phyloP scores from a whole-genome alignment of 2,329 filamentous ascomycete genomes.

The Ceratocystis papillata region DNA sequence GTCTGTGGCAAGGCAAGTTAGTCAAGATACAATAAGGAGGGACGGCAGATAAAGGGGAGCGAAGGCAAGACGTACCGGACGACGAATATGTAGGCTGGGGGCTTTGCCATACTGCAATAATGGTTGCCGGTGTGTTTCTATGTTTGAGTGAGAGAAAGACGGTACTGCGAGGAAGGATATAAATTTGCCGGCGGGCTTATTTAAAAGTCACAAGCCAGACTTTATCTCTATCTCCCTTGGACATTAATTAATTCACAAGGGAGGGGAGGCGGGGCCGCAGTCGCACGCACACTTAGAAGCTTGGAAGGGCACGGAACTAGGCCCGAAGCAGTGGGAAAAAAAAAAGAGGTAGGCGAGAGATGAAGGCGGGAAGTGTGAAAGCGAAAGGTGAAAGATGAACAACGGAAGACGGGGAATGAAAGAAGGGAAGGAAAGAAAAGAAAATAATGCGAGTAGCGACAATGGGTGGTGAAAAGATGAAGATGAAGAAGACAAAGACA shows the following conservation, averaged over 20 bases:
- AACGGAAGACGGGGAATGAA: neutral
- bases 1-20: constrained; percentile 40
- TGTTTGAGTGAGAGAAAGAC: constrained; percentile 7
- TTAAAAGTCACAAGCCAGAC: constrained; percentile 1
- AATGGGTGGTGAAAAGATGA: neutral
- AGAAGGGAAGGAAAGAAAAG: neutral
- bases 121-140: neutral
- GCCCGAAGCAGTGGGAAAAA: neutral
- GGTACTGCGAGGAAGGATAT: neutral
- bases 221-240: no score
- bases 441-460: neutral
- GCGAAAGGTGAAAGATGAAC: neutral
- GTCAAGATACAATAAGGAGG: neutral
- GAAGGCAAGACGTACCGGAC: constrained; percentile 32
- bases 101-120: constrained; percentile 32
- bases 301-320: constrained; percentile 5
- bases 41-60: neutral
- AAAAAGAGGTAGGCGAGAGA: neutral
- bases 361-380: neutral
- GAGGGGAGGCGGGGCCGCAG: neutral
- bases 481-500: neutral
- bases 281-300: constrained; percentile 8
- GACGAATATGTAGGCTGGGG: constrained; percentile 37
- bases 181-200: neutral
- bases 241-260: neutral